Conservation (phyloP, 176 grass and related monocot genomes). For the Themeda triandra region DNA sequence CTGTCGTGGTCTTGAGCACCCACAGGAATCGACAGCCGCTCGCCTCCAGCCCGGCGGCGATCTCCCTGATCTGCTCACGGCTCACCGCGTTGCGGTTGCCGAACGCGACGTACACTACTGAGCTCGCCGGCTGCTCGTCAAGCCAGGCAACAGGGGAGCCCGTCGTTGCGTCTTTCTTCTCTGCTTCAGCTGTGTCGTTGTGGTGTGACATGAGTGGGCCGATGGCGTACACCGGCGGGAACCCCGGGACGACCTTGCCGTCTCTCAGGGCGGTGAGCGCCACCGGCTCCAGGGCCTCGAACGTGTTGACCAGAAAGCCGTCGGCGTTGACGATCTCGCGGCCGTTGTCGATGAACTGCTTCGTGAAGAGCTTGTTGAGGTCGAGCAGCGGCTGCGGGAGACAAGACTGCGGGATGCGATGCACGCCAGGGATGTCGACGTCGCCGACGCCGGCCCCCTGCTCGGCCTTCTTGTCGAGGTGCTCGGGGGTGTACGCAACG, state of each 20-base stretch:
- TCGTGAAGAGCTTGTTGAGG: conserved; percentile 47
- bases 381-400: conserved; percentile 37
- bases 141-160: conserved; percentile 35
- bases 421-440: conserved; percentile 40
- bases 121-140: conserved; percentile 39
- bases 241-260: conserved; percentile 25
- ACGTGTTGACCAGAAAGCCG: conserved; percentile 53
- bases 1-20: conserved; percentile 51
- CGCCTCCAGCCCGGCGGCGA: conserved; percentile 49
- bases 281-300: conserved; percentile 46
- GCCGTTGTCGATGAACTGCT: conserved; percentile 49
- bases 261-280: conserved; percentile 42
- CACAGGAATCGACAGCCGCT: conserved; percentile 66
- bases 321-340: conserved; percentile 11
- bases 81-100: conserved; percentile 49
- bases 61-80: conserved; percentile 43
- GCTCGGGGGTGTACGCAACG: conserved; percentile 29
- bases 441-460: conserved; percentile 6
- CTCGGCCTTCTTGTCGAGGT: background rate
- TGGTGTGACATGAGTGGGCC: conserved; percentile 21
- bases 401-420: background rate
- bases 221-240: conserved; percentile 40
- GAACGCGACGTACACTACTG: conserved; percentile 67
- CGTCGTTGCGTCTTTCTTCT: background rate
- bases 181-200: too few species aligned